Conservation (phyloP, 75 land plant species). For the Larix kaempferi region DNA sequence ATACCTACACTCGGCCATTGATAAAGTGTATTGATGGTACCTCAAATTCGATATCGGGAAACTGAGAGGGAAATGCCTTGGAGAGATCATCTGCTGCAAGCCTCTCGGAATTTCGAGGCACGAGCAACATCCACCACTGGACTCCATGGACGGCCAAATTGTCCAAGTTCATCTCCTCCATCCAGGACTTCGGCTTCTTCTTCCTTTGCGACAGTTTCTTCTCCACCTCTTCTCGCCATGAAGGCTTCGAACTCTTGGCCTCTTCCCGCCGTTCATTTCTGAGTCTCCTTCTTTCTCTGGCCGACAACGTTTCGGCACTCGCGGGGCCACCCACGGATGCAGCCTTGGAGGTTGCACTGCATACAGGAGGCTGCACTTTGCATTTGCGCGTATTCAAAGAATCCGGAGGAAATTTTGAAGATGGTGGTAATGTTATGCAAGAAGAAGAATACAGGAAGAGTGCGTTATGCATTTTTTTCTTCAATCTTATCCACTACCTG, state of each 20-base stretch:
- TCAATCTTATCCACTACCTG: not conserved
- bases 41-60: constrained; percentile 62
- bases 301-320: constrained; percentile 20
- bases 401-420: not conserved
- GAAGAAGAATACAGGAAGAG: not conserved
- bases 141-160: constrained; percentile 58
- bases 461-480: not conserved
- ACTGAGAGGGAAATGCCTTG: constrained; percentile 26
- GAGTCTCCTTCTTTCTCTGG: constrained; percentile 66
- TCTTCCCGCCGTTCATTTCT: constrained; percentile 73
- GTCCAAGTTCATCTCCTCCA: constrained; percentile 56
- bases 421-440: not conserved
- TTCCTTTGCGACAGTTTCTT: constrained; percentile 39
- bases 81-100: constrained; percentile 45
- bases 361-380: too few relatives aligned
- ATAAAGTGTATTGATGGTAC: constrained; percentile 12
- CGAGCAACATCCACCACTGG: constrained; percentile 78
- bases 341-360: not conserved
- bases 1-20: not conserved
- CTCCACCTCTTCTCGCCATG: constrained; percentile 84
- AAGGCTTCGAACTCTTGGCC: constrained; percentile 14
- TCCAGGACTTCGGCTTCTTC: constrained; percentile 34
- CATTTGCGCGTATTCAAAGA: not conserved
- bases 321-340: not conserved
- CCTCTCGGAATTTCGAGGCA: constrained; percentile 34